Evolutionary conservation across 2,329 filamentous ascomycete genomes (phyloP).

Genomic region (Tolypocladium inflatum): DNA sequence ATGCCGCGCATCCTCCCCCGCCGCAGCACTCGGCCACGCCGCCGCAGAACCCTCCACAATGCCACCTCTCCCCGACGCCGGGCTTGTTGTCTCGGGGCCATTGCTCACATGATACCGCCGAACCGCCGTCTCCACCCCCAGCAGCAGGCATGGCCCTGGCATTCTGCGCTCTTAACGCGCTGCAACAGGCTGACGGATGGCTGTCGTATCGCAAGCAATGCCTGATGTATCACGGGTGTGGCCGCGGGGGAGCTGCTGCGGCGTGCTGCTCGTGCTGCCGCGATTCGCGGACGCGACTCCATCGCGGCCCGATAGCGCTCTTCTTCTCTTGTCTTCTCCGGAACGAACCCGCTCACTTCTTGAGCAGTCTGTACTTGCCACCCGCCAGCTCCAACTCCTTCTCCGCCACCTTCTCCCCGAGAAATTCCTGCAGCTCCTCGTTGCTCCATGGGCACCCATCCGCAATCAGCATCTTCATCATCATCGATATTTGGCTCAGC

Average conservation of each 20-base stretch:
- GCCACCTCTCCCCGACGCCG: neutral
- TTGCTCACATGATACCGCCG: neutral
- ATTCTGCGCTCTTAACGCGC: neutral
- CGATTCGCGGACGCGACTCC: neutral
- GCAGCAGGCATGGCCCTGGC: neutral
- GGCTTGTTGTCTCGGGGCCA: neutral
- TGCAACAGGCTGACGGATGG: neutral
- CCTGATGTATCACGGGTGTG: neutral
- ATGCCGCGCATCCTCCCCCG: neutral
- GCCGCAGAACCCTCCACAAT: neutral
- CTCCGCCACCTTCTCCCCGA: constrained; percentile 66
- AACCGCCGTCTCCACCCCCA: neutral
- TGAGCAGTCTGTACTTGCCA: constrained; percentile 59
- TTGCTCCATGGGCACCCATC: constrained; percentile 85
- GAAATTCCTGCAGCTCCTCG: constrained; percentile 75
- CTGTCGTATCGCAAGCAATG: neutral
- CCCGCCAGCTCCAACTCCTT: constrained; percentile 60
- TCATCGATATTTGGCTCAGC: constrained; percentile 74
- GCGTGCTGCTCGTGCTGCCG: neutral
- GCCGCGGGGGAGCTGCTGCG: neutral
- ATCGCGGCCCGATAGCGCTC: neutral
- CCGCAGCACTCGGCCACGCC: neutral
- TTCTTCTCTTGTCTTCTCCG: neutral
- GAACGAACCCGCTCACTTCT: constrained; percentile 34
- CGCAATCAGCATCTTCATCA: constrained; percentile 86